phyloP scores from a whole-genome alignment of 805 yeast genomes.

The Metschnikowia vanudenii region DNA sequence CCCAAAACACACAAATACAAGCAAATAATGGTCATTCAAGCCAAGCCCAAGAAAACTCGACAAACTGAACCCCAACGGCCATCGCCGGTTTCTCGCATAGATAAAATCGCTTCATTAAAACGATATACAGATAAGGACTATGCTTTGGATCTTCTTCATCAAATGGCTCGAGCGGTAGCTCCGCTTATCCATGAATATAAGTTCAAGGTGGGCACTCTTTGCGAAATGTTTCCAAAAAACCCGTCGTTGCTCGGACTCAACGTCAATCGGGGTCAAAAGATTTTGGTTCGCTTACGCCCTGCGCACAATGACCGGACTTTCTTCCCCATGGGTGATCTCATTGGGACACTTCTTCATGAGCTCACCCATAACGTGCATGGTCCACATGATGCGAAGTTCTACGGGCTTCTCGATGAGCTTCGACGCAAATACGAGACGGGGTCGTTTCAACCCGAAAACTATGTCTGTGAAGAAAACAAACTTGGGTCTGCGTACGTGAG shows the following conservation, averaged over 20 bases:
- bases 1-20: neutral
- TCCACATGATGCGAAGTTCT: conserved; percentile 75
- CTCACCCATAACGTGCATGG: conserved; percentile 77
- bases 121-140: conserved; percentile 36
- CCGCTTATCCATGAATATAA: conserved; percentile 72
- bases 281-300: conserved; percentile 67
- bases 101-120: conserved; percentile 38
- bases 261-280: conserved; percentile 72
- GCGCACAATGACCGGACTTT: conserved; percentile 54
- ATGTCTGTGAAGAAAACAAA: conserved; percentile 46
- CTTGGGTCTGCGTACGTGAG: conserved; percentile 39
- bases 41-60: neutral
- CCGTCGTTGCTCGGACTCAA: conserved; percentile 72
- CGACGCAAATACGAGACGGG: conserved; percentile 49
- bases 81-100: conserved; percentile 37
- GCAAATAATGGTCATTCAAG: conserved; percentile 15
- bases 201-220: conserved; percentile 62
- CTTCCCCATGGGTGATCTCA: conserved; percentile 58
- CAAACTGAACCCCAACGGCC: conserved; percentile 21
- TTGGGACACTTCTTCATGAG: conserved; percentile 89
- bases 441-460: conserved; percentile 45
- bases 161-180: conserved; percentile 66
- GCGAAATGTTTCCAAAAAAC: conserved; percentile 80
- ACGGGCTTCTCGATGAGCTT: conserved; percentile 60
- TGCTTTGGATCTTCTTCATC: conserved; percentile 55